Evolutionary conservation across 2,329 filamentous ascomycete species (phyloP), one percentile per base, ranked within the genome.

Genomic region (Lasiodiplodia theobromae): DNA sequence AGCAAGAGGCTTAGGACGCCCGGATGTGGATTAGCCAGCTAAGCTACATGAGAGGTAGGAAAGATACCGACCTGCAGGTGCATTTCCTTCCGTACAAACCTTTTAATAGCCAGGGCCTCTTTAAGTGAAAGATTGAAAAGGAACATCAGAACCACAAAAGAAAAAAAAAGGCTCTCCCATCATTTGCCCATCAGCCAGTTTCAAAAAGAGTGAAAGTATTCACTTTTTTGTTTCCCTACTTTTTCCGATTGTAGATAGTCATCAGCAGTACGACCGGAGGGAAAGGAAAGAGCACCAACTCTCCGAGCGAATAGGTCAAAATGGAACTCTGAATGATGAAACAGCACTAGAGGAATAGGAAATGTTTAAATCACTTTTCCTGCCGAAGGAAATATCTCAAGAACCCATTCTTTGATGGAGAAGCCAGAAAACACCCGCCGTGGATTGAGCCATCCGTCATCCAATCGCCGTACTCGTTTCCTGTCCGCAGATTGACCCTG

Each of bases 401-500:
- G 34, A 52, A 64, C 16, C 60, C 60, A 52, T 51, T 64, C 60
- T 64, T 63, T 47, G 16, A 52, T n/a, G 40, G 40, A 38, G 60
- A 64, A 64, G 44, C 44, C 44, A 64, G 60, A 51, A 49, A 64
- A 60, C 56, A 64, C 60, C 44, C 60, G 25, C 60, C 60, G n/a
- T 51, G 60, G 47, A 64, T 31, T 31, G n/a, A 31, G n/a, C 47
- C 44, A 21, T 37, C 47, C 47, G 25, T 62, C 58, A 64, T 64
- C 60, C 60, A 64, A 64, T 47, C 44, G 12, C 60, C 60, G 40
- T 64, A 38, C 23, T 64, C 44, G 28, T 49, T 64, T 38, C 60
- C 47, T 38, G n/a, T 64, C 60, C 38, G 28, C 40, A 51, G 28
- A 37, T 49, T 23, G 34, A n/a, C 23, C 53, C 25, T 51, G n/a